Evolutionary conservation across 352 stramenopile genomes (phyloP).

Genomic region (Phytophthora lateralis): DNA sequence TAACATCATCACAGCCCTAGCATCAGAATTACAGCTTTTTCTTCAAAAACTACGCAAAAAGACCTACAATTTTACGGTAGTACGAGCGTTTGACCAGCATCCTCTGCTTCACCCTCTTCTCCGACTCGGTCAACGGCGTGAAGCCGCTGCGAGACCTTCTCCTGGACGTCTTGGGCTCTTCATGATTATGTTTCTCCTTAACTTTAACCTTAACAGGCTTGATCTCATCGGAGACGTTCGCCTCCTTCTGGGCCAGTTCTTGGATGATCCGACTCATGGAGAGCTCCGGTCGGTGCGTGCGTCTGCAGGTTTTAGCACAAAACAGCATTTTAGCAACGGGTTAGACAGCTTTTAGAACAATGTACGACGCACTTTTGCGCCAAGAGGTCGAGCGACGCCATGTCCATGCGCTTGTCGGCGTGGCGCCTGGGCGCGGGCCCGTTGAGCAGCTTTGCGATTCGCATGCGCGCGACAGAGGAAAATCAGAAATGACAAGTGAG

Average conservation of each 20-base stretch:
- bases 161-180: not conserved
- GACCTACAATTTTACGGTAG: slow-evolving; percentile 76
- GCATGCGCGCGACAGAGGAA: slow-evolving; percentile 23
- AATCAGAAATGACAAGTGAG: slow-evolving; percentile 37
- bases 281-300: slow-evolving; percentile 37
- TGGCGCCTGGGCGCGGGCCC: slow-evolving; percentile 5
- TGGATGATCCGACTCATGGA: slow-evolving; percentile 62
- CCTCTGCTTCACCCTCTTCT: slow-evolving; percentile 74
- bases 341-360: not conserved
- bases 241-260: slow-evolving; percentile 23
- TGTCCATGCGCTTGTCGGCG: slow-evolving; percentile 46
- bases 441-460: slow-evolving; percentile 47
- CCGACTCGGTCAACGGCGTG: slow-evolving; percentile 47
- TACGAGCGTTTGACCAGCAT: slow-evolving; percentile 74
- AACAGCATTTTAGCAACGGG: slow-evolving; percentile 10
- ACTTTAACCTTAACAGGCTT: slow-evolving; percentile 1
- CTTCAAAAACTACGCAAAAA: not conserved
- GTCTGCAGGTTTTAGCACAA: slow-evolving; percentile 14
- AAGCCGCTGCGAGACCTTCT: slow-evolving; percentile 36
- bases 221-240: slow-evolving; percentile 1
- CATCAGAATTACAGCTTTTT: not conserved
- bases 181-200: not conserved
- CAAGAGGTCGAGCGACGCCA: slow-evolving; percentile 61
- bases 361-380: slow-evolving; percentile 32
- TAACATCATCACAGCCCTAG: not conserved